Percentiles rank a stretch among this genome's conserved stretches.
Evolutionary conservation across 805 yeast genomes (phyloP).

Genomic region (Brettanomyces bruxellensis): DNA sequence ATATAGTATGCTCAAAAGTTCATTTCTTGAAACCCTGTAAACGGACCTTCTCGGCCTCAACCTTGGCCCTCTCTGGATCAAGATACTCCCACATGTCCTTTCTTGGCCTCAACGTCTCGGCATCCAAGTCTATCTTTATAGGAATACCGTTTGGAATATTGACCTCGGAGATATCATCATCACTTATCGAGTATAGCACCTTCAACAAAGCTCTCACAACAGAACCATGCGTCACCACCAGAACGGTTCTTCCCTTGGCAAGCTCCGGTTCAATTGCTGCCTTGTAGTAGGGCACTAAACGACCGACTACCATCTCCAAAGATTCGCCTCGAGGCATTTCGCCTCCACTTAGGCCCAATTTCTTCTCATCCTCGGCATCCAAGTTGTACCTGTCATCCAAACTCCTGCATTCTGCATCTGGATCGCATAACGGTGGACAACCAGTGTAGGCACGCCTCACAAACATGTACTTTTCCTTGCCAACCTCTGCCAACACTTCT

Average conservation of each 20-base stretch:
- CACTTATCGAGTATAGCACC: slow-evolving; percentile 54
- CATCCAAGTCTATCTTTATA: slow-evolving; percentile 45
- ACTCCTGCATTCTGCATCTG: slow-evolving; percentile 11
- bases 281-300: slow-evolving; percentile 56
- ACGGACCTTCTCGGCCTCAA: slow-evolving; percentile 73
- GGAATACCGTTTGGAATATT: slow-evolving; percentile 85
- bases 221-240: slow-evolving; percentile 76
- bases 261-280: slow-evolving; percentile 42
- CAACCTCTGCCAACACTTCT: slow-evolving; percentile 53
- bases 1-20: too few relatives aligned
- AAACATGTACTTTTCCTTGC: slow-evolving; percentile 64
- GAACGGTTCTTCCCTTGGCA: slow-evolving; percentile 42
- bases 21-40: slow-evolving; percentile 45
- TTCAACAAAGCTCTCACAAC: slow-evolving; percentile 70
- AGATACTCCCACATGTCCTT: slow-evolving; percentile 47
- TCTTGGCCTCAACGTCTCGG: slow-evolving; percentile 25
- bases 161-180: slow-evolving; percentile 59
- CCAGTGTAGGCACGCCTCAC: slow-evolving; percentile 77
- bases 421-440: slow-evolving; percentile 46
- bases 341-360: slow-evolving; percentile 20
- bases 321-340: slow-evolving; percentile 68
- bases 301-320: slow-evolving; percentile 56
- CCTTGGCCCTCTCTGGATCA: slow-evolving; percentile 73
- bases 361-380: slow-evolving; percentile 30
- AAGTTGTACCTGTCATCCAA: slow-evolving; percentile 27